A percentile compares a stretch with the other conserved stretches of the same genome.
These are phyloP conservation scores for Fusarium pilosicola DNA, from an alignment of 2,329 filamentous ascomycete genomes.

Conservation along the genomic window DNA sequence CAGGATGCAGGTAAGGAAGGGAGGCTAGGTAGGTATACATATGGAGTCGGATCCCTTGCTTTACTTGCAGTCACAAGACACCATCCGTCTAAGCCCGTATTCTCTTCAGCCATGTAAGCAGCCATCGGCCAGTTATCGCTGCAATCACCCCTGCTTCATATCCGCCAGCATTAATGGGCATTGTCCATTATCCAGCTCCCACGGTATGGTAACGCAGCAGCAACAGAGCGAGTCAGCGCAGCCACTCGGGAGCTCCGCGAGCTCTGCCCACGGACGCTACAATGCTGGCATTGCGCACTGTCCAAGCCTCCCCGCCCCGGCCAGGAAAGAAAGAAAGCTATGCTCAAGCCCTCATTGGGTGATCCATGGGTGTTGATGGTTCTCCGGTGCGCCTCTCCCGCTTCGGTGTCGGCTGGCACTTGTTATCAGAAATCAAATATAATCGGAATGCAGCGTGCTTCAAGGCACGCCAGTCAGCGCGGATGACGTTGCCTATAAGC, in stretches of 20 bases:
- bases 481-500: slow-evolving; percentile 17
- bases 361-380: neutral
- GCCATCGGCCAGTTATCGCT: slow-evolving; percentile 3
- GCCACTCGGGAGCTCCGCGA: slow-evolving; percentile 33
- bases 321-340: neutral
- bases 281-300: slow-evolving; percentile 5
- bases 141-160: neutral
- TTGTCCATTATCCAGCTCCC: neutral
- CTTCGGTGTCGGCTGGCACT: slow-evolving; percentile 15
- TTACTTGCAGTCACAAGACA: neutral
- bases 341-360: slow-evolving; percentile 2
- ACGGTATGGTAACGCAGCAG: slow-evolving; percentile 22
- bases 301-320: neutral
- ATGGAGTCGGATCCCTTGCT: slow-evolving; percentile 5
- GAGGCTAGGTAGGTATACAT: slow-evolving; percentile 3
- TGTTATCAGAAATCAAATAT: slow-evolving; percentile 26
- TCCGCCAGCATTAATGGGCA: neutral
- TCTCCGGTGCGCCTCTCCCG: slow-evolving; percentile 13
- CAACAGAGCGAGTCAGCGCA: neutral
- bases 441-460: slow-evolving; percentile 5
- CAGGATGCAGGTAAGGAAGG: slow-evolving; percentile 12
- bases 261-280: slow-evolving; percentile 2
- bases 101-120: slow-evolving; percentile 18
- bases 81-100: slow-evolving; percentile 5
- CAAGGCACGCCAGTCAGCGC: slow-evolving; percentile 8